Percentiles rank a stretch among this genome's conserved stretches.
Evolutionary conservation across 2,329 filamentous ascomycete genomes (phyloP).

Genomic region (Cercospora brassicicola): DNA sequence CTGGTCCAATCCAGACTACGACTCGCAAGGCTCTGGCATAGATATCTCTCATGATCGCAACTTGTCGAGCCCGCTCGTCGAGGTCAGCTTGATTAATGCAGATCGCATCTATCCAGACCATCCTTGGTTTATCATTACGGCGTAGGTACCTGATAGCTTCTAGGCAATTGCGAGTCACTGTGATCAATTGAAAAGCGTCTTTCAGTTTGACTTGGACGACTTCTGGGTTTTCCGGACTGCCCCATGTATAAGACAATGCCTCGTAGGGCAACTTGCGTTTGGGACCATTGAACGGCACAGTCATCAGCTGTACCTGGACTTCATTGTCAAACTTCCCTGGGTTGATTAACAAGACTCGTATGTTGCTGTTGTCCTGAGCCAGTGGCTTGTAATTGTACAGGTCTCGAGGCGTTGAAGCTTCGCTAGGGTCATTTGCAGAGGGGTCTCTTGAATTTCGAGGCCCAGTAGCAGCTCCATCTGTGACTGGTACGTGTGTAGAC

Average conservation of each 20-base stretch:
- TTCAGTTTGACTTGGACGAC: not conserved
- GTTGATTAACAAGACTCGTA: not conserved
- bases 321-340: not conserved
- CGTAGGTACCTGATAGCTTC: not conserved
- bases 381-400: not conserved
- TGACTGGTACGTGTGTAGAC: not conserved
- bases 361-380: not conserved
- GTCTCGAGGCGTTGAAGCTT: not conserved
- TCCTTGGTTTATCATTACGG: not conserved
- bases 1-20: not conserved
- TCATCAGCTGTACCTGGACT: not conserved
- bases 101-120: not conserved
- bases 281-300: not conserved
- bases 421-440: not conserved
- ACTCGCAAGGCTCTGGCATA: not conserved
- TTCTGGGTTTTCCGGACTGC: not conserved
- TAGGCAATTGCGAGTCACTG: not conserved
- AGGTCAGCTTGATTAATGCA: not conserved
- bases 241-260: not conserved
- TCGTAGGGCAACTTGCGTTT: not conserved
- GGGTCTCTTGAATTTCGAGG: not conserved
- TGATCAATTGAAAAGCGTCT: not conserved
- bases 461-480: not conserved
- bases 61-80: not conserved
- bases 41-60: not conserved